These are phyloP conservation scores for Paraglomus brasilianum DNA, from an alignment of 192 early-diverging fungal genomes.

Conservation along the genomic window DNA sequence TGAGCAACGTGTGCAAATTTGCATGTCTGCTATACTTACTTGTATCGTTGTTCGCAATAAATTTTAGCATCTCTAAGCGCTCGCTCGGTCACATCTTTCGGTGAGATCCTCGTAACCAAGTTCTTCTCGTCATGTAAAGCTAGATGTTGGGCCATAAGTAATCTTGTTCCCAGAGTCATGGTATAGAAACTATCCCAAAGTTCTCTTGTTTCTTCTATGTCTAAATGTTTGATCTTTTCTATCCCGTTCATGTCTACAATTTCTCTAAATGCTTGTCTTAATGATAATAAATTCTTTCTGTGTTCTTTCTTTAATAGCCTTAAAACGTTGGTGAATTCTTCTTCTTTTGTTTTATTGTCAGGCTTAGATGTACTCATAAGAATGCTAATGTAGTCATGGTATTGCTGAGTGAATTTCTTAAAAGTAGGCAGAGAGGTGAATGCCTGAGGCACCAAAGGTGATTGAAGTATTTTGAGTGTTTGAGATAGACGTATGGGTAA, in stretches of 20 bases:
- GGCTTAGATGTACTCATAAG: too few relatives aligned
- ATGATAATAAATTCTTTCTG: slow-evolving; percentile 35
- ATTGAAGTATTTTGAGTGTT: slow-evolving; percentile 47
- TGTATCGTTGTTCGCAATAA: slow-evolving; percentile 31
- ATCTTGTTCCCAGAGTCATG: slow-evolving; percentile 57
- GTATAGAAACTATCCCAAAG: slow-evolving; percentile 63
- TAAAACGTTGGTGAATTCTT: slow-evolving; percentile 38
- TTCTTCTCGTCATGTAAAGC: slow-evolving; percentile 56
- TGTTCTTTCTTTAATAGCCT: slow-evolving; percentile 35
- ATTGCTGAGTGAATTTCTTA: slow-evolving; percentile 47
- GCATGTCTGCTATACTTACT: too few relatives aligned
- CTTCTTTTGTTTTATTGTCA: too few relatives aligned
- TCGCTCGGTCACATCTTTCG: slow-evolving; percentile 47
- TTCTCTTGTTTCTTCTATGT: slow-evolving; percentile 51
- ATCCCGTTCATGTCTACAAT: slow-evolving; percentile 7
- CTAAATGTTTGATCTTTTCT: slow-evolving; percentile 31
- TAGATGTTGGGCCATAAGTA: slow-evolving; percentile 60
- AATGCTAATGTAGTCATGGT: slow-evolving; percentile 53
- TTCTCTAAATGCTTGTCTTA: slow-evolving; percentile 36
- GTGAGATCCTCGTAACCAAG: slow-evolving; percentile 57
- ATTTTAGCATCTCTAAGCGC: slow-evolving; percentile 48
- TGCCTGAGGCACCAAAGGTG: slow-evolving; percentile 45
- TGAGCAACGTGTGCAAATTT: too few relatives aligned
- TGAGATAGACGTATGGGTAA: slow-evolving; percentile 60
- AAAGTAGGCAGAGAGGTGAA: slow-evolving; percentile 46